Evolutionary conservation across 306 rosid species (phyloP).

Genomic region (Cucumis cinereus): DNA sequence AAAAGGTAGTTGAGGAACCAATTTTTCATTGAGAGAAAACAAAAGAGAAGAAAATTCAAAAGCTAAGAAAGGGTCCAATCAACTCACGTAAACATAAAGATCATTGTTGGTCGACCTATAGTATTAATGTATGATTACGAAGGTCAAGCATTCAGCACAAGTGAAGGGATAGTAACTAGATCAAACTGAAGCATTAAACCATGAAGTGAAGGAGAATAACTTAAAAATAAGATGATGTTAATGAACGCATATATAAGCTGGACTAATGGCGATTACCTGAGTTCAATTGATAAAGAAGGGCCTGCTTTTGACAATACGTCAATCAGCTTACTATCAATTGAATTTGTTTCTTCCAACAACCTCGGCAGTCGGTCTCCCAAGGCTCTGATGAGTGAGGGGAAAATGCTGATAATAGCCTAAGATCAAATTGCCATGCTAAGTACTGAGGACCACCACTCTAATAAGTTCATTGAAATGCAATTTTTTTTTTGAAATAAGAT

Average conservation of each 20-base stretch:
- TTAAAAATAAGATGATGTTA: not conserved
- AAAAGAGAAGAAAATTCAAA: not conserved
- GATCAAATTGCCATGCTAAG: constrained; percentile 12
- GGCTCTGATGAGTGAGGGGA: constrained; percentile 69
- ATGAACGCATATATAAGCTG: not conserved
- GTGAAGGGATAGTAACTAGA: not conserved
- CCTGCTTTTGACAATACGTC: constrained; percentile 60
- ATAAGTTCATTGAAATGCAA: not conserved
- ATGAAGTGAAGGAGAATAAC: not conserved
- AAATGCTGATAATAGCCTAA: constrained; percentile 53
- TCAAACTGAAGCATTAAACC: not conserved
- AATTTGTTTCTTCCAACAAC: constrained; percentile 38
- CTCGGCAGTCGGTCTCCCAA: constrained; percentile 44
- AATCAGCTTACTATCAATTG: constrained; percentile 51
- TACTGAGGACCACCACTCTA: not conserved
- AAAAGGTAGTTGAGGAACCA: not conserved
- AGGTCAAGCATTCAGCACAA: not conserved
- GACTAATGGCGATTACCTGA: constrained; percentile 33
- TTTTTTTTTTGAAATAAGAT: not conserved
- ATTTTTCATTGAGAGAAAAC: not conserved
- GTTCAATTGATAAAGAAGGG: constrained; percentile 38
- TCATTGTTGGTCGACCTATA: not conserved
- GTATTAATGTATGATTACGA: not conserved
- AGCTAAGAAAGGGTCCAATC: not conserved
- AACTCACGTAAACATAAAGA: not conserved